A percentile compares a stretch with the other conserved stretches of the same genome.
Evolutionary conservation across 139 green algal genomes (phyloP).

Genomic region (Ettlia oleoabundans): DNA sequence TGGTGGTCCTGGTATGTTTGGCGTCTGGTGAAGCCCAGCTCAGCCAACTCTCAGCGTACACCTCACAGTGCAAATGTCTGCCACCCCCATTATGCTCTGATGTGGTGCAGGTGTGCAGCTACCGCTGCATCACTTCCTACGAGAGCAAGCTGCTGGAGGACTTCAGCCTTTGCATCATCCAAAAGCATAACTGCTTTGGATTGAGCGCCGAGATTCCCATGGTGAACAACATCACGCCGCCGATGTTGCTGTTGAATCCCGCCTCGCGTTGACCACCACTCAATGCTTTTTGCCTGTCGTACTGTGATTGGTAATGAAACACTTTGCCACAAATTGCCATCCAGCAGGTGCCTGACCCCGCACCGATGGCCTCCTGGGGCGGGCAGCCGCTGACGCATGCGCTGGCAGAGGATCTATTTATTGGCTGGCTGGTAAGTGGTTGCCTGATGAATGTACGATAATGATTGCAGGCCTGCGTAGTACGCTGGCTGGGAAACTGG

Average conservation of each 20-base stretch:
- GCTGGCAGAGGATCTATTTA: conserved; percentile 81
- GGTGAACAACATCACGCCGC: too few species aligned
- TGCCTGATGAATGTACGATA: too few species aligned
- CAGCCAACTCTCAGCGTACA: too few species aligned
- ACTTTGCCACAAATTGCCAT: too few species aligned
- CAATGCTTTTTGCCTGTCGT: too few species aligned
- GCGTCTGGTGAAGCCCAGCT: too few species aligned
- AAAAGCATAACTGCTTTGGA: conserved; percentile 95
- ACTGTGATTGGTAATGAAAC: too few species aligned
- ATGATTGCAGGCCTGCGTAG: too few species aligned
- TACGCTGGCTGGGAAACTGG: too few species aligned
- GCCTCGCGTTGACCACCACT: too few species aligned
- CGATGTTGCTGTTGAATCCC: too few species aligned
- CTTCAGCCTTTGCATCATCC: conserved; percentile 93
- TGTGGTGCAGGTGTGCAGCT: conserved; percentile 78
- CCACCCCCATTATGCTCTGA: too few species aligned
- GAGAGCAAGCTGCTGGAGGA: conserved; percentile 84
- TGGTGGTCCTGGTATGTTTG: not conserved
- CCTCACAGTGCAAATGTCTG: not conserved
- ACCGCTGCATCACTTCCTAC: conserved; percentile 92
- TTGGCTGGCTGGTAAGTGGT: conserved; percentile 57
- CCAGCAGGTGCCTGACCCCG: conserved; percentile 64
- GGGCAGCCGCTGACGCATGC: conserved; percentile 81
- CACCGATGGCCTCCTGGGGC: conserved; percentile 77
- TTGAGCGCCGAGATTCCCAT: conserved; percentile 39